Conservation (phyloP, 345 rosid genomes). For the Mercurialis annua region DNA sequence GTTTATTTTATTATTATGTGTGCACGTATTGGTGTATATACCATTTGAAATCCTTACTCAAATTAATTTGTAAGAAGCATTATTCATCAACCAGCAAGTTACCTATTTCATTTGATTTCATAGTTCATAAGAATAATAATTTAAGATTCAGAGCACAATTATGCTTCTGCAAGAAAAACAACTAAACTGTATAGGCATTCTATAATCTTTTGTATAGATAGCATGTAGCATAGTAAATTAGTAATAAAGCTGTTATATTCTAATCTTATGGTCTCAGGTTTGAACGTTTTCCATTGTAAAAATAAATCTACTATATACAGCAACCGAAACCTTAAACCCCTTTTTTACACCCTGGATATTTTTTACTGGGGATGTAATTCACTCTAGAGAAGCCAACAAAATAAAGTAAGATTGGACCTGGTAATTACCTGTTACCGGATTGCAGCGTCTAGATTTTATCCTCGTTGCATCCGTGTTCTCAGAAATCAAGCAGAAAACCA, state of each 20-base stretch:
- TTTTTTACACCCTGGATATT: not conserved
- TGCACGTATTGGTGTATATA: constrained; percentile 19
- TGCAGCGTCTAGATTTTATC: not conserved
- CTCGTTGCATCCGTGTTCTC: not conserved
- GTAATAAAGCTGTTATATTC: too few relatives aligned
- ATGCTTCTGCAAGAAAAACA: not conserved
- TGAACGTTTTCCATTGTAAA: too few relatives aligned
- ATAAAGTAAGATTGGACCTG: not conserved
- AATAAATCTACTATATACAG: too few relatives aligned
- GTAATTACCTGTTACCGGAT: not conserved
- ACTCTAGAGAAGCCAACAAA: not conserved
- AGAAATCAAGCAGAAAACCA: too few relatives aligned
- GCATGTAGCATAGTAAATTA: too few relatives aligned
- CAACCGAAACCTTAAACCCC: not conserved
- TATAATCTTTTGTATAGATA: not conserved
- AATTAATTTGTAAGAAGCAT: constrained; percentile 25
- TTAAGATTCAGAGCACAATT: not conserved
- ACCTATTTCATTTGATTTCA: too few relatives aligned
- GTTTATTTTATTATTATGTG: constrained; percentile 17
- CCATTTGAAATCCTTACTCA: constrained; percentile 11
- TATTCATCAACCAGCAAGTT: not conserved
- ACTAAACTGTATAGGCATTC: not conserved
- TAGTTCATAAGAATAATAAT: not conserved
- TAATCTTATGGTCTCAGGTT: too few relatives aligned
- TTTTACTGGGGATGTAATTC: not conserved